Base-by-base conservation (phyloP, 2,329 filamentous ascomycete species). In the Lasiodiplodia theobromae region DNA sequence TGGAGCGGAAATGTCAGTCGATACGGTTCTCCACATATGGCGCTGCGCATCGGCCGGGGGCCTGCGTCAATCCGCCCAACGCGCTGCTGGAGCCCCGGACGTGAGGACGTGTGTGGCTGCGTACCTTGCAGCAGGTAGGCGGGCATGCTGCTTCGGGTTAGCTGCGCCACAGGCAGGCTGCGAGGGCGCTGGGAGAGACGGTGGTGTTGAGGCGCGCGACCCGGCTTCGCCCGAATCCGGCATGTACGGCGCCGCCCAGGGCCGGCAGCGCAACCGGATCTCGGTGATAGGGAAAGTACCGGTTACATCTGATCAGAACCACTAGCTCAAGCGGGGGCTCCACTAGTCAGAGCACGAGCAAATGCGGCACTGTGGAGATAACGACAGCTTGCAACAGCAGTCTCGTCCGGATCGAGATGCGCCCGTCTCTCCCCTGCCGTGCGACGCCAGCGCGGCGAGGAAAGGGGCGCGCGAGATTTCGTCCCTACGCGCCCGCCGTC, bases 351-450 rank as follows among this genome's bases (percentile, higher is more conserved):
- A 58, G 65, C 65, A 58, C 65, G 65, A 67, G 65, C 65, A 58
- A 58, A 67, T 67, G 65, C 65, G 65, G 53, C 53, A 67, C 40
- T 67, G 65, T 67, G 65, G 65, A 67, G 65, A 67, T 67, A 58
- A 58, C 53, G 54, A 51, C 65, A 58, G 38, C 53, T 58, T 58
- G 65, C 65, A 53, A 67, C 65, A 58, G 47, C 40, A 67, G 53
- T 28, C 53, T 67, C 53, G 53, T 56, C 65, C 65, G 53, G 53
- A 67, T 67, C 53, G 65, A 67, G 65, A n/a, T 34, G 65, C 31
- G 53, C 53, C 40, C 53, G 40, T 67, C 31, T 67, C 65, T 31
- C 64, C 28, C 54, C 53, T 49, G 53, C 65, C 47, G 65, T 67
- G 65, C 65, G 40, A 67, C 65, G 28, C 60, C 60, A 58, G 21